phyloP scores from a whole-genome alignment of 2,329 filamentous ascomycete genomes.

The Fusarium goolgardi region DNA sequence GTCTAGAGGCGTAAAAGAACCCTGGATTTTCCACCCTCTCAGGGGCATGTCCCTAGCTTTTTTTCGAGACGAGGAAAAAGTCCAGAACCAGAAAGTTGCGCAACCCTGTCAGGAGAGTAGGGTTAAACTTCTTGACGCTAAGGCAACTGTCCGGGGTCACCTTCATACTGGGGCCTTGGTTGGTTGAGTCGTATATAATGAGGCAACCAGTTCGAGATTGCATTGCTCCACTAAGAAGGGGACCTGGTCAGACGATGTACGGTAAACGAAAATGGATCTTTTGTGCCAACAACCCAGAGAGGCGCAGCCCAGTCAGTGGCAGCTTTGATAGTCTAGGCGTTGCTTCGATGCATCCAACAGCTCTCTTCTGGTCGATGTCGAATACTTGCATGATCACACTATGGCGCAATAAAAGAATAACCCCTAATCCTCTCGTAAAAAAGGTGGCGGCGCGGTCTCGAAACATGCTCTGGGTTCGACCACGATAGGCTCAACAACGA shows the following conservation, averaged over 20 bases:
- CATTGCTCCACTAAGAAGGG: slow-evolving; percentile 10
- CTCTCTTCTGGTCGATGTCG: not conserved
- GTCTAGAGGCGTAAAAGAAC: not conserved
- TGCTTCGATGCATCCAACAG: not conserved
- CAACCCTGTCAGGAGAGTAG: slow-evolving; percentile 9
- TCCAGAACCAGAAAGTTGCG: slow-evolving; percentile 2
- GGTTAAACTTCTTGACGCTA: slow-evolving; percentile 3
- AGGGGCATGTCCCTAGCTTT: slow-evolving; percentile 17
- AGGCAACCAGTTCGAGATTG: slow-evolving; percentile 21
- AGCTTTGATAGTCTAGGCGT: not conserved
- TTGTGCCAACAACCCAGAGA: not conserved
- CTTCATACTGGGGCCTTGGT: not conserved
- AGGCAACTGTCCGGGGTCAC: fast-evolving
- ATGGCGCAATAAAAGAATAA: not conserved
- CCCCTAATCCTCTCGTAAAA: not conserved
- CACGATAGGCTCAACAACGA: not conserved
- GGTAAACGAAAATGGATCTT: slow-evolving; percentile 34
- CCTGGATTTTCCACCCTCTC: slow-evolving; percentile 5
- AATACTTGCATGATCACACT: not conserved
- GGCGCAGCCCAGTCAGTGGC: slow-evolving; percentile 10
- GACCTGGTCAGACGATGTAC: slow-evolving; percentile 14
- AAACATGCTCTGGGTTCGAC: slow-evolving; percentile 2
- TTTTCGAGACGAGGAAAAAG: not conserved
- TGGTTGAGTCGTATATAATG: slow-evolving; percentile 14
- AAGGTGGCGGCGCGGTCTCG: not conserved